phyloP scores from a whole-genome alignment of 75 land plant genomes.

The Cunninghamia lanceolata region DNA sequence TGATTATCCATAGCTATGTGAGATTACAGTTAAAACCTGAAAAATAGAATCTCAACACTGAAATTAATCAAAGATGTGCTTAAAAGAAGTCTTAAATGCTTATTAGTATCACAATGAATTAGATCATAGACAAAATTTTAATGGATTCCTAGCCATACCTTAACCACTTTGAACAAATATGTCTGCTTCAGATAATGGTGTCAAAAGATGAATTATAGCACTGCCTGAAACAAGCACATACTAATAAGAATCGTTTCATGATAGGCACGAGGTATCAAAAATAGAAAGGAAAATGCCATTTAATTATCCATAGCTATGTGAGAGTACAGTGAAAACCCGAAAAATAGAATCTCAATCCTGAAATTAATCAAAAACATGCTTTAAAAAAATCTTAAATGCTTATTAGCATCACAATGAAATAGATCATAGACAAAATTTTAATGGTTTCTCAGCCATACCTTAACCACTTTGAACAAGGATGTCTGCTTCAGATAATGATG shows the following conservation, averaged over 20 bases:
- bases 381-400: neutral
- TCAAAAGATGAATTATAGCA: neutral
- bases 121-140: neutral
- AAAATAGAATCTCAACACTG: neutral
- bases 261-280: neutral
- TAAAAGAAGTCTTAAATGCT: neutral
- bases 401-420: neutral
- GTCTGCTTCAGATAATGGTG: neutral
- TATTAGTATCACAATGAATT: neutral
- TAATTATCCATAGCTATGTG: neutral
- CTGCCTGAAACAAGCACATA: neutral
- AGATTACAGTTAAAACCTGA: neutral
- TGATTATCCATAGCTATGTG: constrained; percentile 1
- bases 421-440: neutral
- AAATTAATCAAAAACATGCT: neutral
- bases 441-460: neutral
- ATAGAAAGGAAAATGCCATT: neutral
- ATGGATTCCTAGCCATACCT: neutral
- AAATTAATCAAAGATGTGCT: neutral
- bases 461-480: neutral
- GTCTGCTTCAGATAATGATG: neutral
- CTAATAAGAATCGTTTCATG: neutral
- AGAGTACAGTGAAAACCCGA: neutral
- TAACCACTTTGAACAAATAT: neutral
- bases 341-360: neutral